Evolutionary conservation across 2,329 filamentous ascomycete species (phyloP), one percentile per base, ranked within the genome.

Genomic region (Camillea tinctor): DNA sequence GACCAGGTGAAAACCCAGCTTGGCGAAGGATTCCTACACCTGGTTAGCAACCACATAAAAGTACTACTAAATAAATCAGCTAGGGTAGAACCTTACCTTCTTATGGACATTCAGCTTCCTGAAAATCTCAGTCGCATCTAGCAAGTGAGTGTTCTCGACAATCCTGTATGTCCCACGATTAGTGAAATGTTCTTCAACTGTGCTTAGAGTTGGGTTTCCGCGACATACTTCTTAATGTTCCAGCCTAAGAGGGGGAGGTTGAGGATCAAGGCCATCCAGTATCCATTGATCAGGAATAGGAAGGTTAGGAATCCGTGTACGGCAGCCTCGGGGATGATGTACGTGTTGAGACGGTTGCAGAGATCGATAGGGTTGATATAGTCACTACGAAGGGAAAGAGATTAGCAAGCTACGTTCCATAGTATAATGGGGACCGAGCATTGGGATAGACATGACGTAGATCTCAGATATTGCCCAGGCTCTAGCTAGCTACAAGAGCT

Each of bases 341-440:
- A 99, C 76, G 94, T 96, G 86, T 99, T 99, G 70, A 99, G 90
- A 72, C 95, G 93, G 88, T 99, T 99, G 90, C 95, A 99, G 68
- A 99, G 93, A 73, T 99, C 95, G 82, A 99, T 99, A 52, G 95
- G 95, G 84, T 99, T 99, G 82, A 99, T 99, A 81, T 99, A 99
- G 81, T 99, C 95, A 81, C 93, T 97, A 74, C 61, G 63, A 36
- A 58, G 59, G 55, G 11, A 26, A n/a, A 50, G 61, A 20, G 44
- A 69, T 77, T 72, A 76, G 73, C 72, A 30, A 51, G 58, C 15
- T 15, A 52, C 49, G 3, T 24, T 17, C 51, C 13, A 23, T 40
- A 56, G 50, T 51, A 52, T 22, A 52, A 20, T 40, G 22, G 22
- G 15, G 20, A 40, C 30, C 36, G 20, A 40, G 23, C 36, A 36